These are phyloP conservation scores for Allium fistulosum DNA, from an alignment of 106 monocot species.

Conservation along the genomic window DNA sequence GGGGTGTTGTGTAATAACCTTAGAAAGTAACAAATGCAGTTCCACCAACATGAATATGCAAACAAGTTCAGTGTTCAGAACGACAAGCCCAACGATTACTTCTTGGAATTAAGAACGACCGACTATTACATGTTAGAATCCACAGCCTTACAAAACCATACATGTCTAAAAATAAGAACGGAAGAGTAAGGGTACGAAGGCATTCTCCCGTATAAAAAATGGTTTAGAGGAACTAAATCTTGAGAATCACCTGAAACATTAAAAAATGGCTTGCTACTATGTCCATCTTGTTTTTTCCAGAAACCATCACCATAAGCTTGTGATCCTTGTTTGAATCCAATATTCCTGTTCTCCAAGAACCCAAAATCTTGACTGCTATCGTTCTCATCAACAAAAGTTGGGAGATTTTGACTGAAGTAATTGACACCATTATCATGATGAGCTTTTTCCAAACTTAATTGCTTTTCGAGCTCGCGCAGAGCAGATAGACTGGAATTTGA, in stretches of 20 bases:
- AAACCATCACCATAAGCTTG: not conserved
- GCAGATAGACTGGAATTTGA: slow-evolving; percentile 13
- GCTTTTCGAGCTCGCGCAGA: slow-evolving; percentile 28
- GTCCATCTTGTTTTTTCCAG: slow-evolving; percentile 5
- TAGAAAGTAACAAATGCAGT: too few relatives aligned
- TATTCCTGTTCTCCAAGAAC: slow-evolving; percentile 6
- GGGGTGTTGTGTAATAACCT: too few relatives aligned
- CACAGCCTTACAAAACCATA: too few relatives aligned
- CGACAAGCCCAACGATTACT: too few relatives aligned
- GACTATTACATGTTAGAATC: too few relatives aligned
- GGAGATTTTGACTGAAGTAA: slow-evolving; percentile 16
- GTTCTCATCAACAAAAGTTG: slow-evolving; percentile 10
- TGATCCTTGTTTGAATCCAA: not conserved
- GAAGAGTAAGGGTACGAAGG: too few relatives aligned
- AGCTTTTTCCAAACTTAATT: slow-evolving; percentile 43
- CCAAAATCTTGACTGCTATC: slow-evolving; percentile 7
- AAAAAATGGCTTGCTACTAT: not conserved
- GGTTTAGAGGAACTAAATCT: too few relatives aligned
- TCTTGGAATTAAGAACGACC: too few relatives aligned
- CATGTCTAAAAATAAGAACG: too few relatives aligned
- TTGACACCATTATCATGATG: slow-evolving; percentile 17
- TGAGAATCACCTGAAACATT: slow-evolving; percentile 10
- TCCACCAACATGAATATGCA: too few relatives aligned
- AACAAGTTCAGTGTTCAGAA: too few relatives aligned
- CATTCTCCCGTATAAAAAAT: too few relatives aligned